phyloP scores from a whole-genome alignment of 2,329 filamentous ascomycete genomes.

The Alternaria tenuissima region DNA sequence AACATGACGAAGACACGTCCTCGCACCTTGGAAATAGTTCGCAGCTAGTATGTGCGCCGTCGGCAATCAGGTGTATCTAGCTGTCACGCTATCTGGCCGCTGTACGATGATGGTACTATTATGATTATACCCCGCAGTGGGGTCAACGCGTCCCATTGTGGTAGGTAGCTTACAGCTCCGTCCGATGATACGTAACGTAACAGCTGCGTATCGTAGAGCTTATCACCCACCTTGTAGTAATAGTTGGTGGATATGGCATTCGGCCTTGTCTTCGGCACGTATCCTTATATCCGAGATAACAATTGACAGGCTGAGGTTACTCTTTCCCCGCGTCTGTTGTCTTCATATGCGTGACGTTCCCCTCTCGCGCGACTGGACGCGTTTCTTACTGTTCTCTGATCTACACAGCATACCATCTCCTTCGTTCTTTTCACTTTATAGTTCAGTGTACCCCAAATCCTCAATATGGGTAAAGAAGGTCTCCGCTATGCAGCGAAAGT shows the following conservation, averaged over 20 bases:
- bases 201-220: slow-evolving; percentile 42
- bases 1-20: not conserved
- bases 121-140: slow-evolving; percentile 45
- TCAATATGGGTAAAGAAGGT: slow-evolving; percentile 58
- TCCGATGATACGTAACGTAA: slow-evolving; percentile 49
- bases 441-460: not conserved
- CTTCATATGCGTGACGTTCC: slow-evolving; percentile 23
- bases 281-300: slow-evolving; percentile 29
- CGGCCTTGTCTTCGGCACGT: slow-evolving; percentile 22
- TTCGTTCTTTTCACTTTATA: not conserved
- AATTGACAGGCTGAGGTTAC: slow-evolving; percentile 18
- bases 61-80: slow-evolving; percentile 11
- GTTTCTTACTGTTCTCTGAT: not conserved
- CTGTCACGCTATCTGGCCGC: slow-evolving; percentile 14
- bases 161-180: slow-evolving; percentile 30
- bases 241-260: slow-evolving; percentile 14
- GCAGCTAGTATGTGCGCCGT: slow-evolving; percentile 11
- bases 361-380: slow-evolving; percentile 1
- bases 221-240: slow-evolving; percentile 41
- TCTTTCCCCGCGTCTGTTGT: slow-evolving; percentile 27
- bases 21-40: not conserved
- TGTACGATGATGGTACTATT: slow-evolving; percentile 35
- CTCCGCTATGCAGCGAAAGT: slow-evolving; percentile 79
- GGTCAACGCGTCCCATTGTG: slow-evolving; percentile 34
- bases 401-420: not conserved